These are phyloP conservation scores for Tillandsia leiboldiana DNA, from an alignment of 176 grass and related monocot genomes.

Conservation along the genomic window DNA sequence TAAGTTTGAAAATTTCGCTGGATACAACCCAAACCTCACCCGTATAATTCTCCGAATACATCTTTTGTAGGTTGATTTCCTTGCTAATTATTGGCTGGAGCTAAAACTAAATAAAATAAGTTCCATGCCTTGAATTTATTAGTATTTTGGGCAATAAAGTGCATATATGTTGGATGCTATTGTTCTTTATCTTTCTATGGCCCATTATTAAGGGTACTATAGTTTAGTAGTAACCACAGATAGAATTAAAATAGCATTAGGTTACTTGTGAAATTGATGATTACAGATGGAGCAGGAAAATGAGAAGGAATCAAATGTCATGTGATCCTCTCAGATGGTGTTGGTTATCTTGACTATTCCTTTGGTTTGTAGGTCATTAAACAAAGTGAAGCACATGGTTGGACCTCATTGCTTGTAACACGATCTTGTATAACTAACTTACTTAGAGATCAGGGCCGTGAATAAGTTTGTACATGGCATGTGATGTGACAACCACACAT, in stretches of 20 bases:
- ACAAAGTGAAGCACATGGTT: not conserved
- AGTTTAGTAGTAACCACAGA: not conserved
- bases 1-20: no score
- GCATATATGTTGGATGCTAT: not conserved
- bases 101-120: no score
- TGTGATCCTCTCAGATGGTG: conserved; percentile 1
- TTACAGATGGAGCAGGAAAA: not conserved
- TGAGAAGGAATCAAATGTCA: conserved; percentile 1
- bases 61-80: no score
- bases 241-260: not conserved
- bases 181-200: not conserved
- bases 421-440: not conserved
- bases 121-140: not conserved
- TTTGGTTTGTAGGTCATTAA: not conserved
- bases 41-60: no score
- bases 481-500: not conserved
- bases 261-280: not conserved
- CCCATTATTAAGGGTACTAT: not conserved
- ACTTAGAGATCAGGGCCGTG: no score
- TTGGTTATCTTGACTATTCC: not conserved
- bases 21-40: no score
- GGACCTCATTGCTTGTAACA: conserved; percentile 2
- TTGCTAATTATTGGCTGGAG: no score
- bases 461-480: not conserved
- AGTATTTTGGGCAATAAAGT: not conserved